Evolutionary conservation across 106 monocot genomes (phyloP).

Genomic region (Dioscorea zingiberensis): DNA sequence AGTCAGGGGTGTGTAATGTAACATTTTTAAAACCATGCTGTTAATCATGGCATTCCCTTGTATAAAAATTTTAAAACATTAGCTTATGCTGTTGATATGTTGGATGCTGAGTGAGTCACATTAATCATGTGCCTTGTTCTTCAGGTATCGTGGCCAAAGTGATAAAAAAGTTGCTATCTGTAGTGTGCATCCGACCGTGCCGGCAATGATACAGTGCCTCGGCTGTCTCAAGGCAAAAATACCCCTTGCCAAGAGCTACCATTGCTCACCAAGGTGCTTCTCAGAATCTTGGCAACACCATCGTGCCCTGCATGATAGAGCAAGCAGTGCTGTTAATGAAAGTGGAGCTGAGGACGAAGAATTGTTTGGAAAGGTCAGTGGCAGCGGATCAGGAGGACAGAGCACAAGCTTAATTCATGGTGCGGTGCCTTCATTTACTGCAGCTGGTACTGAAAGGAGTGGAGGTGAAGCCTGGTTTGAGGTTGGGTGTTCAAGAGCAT

Average conservation of each 20-base stretch:
- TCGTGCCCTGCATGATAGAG: slow-evolving; percentile 84
- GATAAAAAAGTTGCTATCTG: slow-evolving; percentile 76
- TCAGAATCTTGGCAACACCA: slow-evolving; percentile 98
- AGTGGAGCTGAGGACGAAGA: slow-evolving; percentile 88
- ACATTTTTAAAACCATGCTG: too few relatives aligned
- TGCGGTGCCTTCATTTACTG: slow-evolving; percentile 50
- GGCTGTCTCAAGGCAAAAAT: slow-evolving; percentile 88
- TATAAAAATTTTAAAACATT: too few relatives aligned
- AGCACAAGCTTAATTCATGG: slow-evolving; percentile 58
- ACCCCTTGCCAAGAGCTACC: slow-evolving; percentile 81
- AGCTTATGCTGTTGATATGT: too few relatives aligned
- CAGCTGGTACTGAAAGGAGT: slow-evolving; percentile 39
- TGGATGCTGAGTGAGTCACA: not conserved
- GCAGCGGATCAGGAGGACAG: slow-evolving; percentile 53
- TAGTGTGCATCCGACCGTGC: slow-evolving; percentile 86
- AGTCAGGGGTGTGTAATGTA: too few relatives aligned
- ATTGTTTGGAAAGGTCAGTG: slow-evolving; percentile 57
- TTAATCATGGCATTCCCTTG: too few relatives aligned
- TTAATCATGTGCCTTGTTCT: slow-evolving; percentile 1
- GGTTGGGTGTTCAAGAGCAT: slow-evolving; percentile 70
- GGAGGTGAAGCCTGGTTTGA: slow-evolving; percentile 84
- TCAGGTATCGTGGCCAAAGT: slow-evolving; percentile 86
- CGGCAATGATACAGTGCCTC: slow-evolving; percentile 86
- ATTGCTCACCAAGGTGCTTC: slow-evolving; percentile 87
- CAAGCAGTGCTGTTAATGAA: slow-evolving; percentile 57